Evolutionary conservation across 1,139 yeast genomes (phyloP).

Genomic region (Scheffersomyces cryptocercus): DNA sequence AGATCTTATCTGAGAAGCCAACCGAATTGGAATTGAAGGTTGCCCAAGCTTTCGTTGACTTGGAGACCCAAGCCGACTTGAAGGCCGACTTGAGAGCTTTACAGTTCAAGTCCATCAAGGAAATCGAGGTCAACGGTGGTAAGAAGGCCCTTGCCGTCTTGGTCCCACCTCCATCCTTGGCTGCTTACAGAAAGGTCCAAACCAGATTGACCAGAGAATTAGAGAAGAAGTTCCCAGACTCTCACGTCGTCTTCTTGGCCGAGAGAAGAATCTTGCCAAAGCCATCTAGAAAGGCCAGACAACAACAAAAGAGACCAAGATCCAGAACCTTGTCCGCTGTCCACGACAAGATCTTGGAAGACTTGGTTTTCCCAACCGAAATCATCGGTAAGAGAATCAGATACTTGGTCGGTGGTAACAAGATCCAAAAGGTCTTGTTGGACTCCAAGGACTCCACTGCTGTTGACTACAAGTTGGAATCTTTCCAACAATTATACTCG

Average conservation of each 20-base stretch:
- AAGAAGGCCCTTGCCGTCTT: constrained; percentile 98
- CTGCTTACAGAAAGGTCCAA: constrained; percentile 97
- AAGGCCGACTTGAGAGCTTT: constrained; percentile 98
- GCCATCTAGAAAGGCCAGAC: constrained; percentile 89
- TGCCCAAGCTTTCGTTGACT: constrained; percentile 98
- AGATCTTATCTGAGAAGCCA: constrained; percentile 91
- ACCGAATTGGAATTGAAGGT: constrained; percentile 99
- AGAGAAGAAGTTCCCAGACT: constrained; percentile 99
- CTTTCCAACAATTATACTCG: constrained; percentile 98
- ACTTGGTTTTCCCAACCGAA: constrained; percentile 99
- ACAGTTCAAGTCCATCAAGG: constrained; percentile 98
- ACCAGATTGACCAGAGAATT: constrained; percentile 97
- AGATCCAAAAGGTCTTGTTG: constrained; percentile 96
- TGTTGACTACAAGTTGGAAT: constrained; percentile 98
- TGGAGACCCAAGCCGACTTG: constrained; percentile 93
- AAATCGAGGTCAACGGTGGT: constrained; percentile 97
- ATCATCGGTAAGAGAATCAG: constrained; percentile 99
- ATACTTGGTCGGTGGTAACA: constrained; percentile 98
- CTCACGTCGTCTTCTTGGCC: constrained; percentile 98
- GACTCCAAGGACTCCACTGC: constrained; percentile 97
- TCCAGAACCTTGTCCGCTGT: constrained; percentile 99
- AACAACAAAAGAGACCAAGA: constrained; percentile 99
- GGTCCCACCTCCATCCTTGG: constrained; percentile 95
- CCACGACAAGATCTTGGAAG: constrained; percentile 98
- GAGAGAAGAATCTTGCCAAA: constrained; percentile 99